Percentiles rank a stretch among this genome's conserved stretches.
Evolutionary conservation across 108 stramenopile genomes (phyloP).

Genomic region (Parmales sp.): DNA sequence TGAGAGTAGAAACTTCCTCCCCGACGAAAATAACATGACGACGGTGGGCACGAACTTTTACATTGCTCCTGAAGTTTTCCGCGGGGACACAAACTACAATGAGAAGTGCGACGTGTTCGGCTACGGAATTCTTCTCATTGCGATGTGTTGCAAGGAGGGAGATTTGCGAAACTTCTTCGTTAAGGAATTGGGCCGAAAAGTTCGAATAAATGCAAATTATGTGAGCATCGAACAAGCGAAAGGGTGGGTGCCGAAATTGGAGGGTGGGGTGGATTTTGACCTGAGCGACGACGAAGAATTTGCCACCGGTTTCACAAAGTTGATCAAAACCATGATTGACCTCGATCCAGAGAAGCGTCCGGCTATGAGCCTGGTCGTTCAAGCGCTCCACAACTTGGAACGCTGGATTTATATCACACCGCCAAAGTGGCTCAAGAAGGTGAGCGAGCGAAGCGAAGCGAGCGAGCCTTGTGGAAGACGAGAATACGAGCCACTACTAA

Average conservation of each 20-base stretch:
- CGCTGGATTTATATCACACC: not conserved
- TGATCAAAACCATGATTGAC: not conserved
- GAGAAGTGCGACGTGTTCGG: not conserved
- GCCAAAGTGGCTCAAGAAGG: not conserved
- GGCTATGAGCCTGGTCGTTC: not conserved
- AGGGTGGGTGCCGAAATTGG: not conserved
- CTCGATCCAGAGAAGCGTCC: not conserved
- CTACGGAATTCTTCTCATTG: not conserved
- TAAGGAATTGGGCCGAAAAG: not conserved
- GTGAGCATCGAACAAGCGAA: not conserved
- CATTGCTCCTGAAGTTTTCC: slow-evolving; percentile 7
- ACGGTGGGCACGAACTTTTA: slow-evolving; percentile 8
- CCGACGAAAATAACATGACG: not conserved
- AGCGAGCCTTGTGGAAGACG: no score
- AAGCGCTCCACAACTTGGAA: not conserved
- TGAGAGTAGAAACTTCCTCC: not conserved
- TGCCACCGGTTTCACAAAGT: not conserved
- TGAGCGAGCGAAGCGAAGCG: no score
- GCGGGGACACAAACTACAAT: not conserved
- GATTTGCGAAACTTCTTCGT: not conserved
- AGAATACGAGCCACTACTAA: no score
- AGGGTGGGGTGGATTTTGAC: not conserved
- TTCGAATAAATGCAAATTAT: not conserved
- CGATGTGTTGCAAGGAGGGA: not conserved
- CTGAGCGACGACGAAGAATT: not conserved